Evolutionary conservation across 805 yeast genomes (phyloP).

Genomic region (Ogataea angusta): DNA sequence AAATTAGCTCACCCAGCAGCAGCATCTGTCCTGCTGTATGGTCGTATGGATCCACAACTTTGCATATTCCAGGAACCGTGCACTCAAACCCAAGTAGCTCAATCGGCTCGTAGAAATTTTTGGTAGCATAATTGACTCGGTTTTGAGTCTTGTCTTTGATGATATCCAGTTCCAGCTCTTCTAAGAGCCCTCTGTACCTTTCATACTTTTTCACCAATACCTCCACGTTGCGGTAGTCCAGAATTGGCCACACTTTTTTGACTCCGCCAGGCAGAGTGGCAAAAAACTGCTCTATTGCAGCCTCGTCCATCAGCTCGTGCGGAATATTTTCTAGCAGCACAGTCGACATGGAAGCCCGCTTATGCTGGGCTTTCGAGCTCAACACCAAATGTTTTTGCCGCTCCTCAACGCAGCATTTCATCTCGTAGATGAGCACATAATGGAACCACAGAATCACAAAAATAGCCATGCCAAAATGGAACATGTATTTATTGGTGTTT

Average conservation of each 20-base stretch:
- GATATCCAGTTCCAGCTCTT: conserved; percentile 38
- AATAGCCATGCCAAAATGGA: conserved; percentile 61
- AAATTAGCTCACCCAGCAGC: conserved; percentile 9
- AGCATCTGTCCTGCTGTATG: conserved; percentile 16
- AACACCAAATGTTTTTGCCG: conserved; percentile 42
- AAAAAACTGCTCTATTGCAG: conserved; percentile 31
- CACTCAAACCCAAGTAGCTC: conserved; percentile 13
- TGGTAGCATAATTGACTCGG: conserved; percentile 15
- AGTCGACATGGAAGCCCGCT: conserved; percentile 27
- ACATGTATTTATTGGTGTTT: conserved; percentile 47
- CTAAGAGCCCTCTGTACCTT: conserved; percentile 34
- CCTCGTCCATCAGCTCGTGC: conserved; percentile 24
- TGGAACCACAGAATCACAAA: conserved; percentile 57
- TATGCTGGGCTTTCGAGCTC: conserved; percentile 16
- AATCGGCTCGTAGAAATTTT: conserved; percentile 19
- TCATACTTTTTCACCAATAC: conserved; percentile 30
- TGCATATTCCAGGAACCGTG: conserved; percentile 21
- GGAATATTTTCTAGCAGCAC: conserved; percentile 47
- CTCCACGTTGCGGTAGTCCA: conserved; percentile 39
- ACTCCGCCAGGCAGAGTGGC: conserved; percentile 52
- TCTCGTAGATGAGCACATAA: conserved; percentile 51
- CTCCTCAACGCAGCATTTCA: conserved; percentile 47
- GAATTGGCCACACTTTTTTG: conserved; percentile 57
- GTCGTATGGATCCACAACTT: conserved; percentile 17
- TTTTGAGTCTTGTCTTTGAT: conserved; percentile 27